A percentile compares a stretch with the other conserved stretches of the same genome.
These are phyloP conservation scores for Penicillium sp. DNA, from an alignment of 2,329 filamentous ascomycete species.

Conservation along the genomic window DNA sequence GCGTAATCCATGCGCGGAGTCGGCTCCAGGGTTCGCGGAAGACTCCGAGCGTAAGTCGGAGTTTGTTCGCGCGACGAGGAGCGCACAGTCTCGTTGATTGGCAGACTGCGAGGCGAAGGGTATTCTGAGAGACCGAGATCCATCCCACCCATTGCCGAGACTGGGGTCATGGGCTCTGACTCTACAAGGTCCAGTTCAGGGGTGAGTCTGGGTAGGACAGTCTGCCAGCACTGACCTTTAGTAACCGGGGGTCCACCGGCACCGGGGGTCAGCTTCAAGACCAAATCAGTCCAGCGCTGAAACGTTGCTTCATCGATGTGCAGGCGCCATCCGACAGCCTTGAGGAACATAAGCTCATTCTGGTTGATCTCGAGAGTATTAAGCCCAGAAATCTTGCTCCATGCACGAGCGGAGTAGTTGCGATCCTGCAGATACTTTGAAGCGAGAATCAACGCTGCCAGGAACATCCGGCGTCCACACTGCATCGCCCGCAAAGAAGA, in stretches of 20 bases:
- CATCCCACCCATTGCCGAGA: constrained; percentile 21
- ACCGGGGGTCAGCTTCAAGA: constrained; percentile 69
- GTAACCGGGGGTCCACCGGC: constrained; percentile 33
- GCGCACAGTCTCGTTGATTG: constrained; percentile 18
- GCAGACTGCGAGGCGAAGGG: constrained; percentile 24
- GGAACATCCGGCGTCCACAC: constrained; percentile 94
- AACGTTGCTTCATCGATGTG: constrained; percentile 85
- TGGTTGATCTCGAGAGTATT: constrained; percentile 89
- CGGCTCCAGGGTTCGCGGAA: constrained; percentile 45
- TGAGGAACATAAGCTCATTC: constrained; percentile 86
- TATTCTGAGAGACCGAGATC: constrained; percentile 23
- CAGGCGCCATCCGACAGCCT: constrained; percentile 85
- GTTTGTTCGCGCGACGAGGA: constrained; percentile 20
- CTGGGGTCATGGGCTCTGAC: constrained; percentile 27
- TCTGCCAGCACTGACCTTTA: constrained; percentile 35
- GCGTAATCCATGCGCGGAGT: constrained; percentile 38
- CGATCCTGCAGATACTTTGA: constrained; percentile 97
- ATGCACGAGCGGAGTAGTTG: constrained; percentile 93
- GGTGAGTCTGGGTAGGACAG: constrained; percentile 48
- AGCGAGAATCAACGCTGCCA: constrained; percentile 85
- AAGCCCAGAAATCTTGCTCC: constrained; percentile 98
- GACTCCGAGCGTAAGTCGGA: constrained; percentile 25
- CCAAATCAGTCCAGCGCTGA: constrained; percentile 86
- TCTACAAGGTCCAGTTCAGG: constrained; percentile 48
- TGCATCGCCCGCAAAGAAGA: constrained; percentile 71